phyloP scores from a whole-genome alignment of 179 eudicot genomes.

The Silene noctiflora region DNA sequence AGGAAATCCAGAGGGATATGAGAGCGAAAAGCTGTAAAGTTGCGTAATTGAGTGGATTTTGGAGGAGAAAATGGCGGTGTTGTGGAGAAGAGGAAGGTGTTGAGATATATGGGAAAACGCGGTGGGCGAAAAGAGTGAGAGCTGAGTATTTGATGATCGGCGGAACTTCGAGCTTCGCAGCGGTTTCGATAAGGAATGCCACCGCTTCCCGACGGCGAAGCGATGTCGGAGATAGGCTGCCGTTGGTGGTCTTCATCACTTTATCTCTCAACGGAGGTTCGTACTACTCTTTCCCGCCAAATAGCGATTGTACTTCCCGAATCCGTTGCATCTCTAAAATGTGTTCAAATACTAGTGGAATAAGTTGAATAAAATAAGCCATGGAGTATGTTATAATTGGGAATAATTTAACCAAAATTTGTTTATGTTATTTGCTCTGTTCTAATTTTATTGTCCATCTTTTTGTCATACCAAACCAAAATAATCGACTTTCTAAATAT shows the following conservation, averaged over 20 bases:
- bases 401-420: too few species aligned
- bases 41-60: constrained; percentile 47
- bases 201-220: constrained; percentile 32
- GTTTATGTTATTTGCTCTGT: too few species aligned
- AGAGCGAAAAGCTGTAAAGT: constrained; percentile 79
- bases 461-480: too few species aligned
- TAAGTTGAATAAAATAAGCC: too few species aligned
- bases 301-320: not conserved
- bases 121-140: constrained; percentile 62
- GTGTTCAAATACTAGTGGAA: too few species aligned
- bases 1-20: constrained; percentile 73
- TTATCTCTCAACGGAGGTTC: not conserved
- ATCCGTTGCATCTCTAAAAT: too few species aligned
- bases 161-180: constrained; percentile 47
- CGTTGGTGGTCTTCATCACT: not conserved
- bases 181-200: constrained; percentile 47
- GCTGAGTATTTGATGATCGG: constrained; percentile 76
- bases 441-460: too few species aligned
- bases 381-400: too few species aligned
- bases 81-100: not conserved
- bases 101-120: constrained; percentile 56
- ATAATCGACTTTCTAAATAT: too few species aligned
- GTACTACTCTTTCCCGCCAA: not conserved
- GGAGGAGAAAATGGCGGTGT: constrained; percentile 46
- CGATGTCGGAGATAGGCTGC: not conserved